These are phyloP conservation scores for Fragilariopsis cylindrus DNA, from an alignment of 108 stramenopile genomes.

Conservation along the genomic window DNA sequence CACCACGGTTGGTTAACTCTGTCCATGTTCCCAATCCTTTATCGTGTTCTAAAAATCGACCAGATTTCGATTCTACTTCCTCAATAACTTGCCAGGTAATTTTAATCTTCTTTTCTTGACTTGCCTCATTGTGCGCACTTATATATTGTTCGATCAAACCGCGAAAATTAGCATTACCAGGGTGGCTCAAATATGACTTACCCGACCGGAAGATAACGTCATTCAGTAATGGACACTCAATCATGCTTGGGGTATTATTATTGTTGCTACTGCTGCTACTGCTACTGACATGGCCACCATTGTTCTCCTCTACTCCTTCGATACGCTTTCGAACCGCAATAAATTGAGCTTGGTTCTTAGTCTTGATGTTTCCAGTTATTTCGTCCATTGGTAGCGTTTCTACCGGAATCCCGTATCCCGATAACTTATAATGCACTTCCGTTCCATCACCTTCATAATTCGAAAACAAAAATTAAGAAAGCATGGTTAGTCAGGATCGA, in stretches of 20 bases:
- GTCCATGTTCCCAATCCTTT: neutral
- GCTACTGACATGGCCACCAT: neutral
- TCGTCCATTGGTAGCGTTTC: slow-evolving; percentile 10
- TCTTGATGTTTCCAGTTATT: slow-evolving; percentile 14
- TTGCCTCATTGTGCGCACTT: neutral
- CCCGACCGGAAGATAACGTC: slow-evolving; percentile 3
- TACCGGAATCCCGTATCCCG: slow-evolving; percentile 24
- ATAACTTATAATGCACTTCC: slow-evolving; percentile 12
- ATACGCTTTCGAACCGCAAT: slow-evolving; percentile 1
- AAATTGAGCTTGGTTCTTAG: slow-evolving; percentile 16
- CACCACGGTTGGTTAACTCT: neutral
- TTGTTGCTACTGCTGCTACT: neutral
- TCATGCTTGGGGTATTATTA: neutral
- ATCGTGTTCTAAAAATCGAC: neutral
- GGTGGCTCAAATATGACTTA: neutral
- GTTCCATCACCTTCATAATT: neutral
- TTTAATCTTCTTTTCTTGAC: neutral
- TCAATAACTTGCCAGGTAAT: neutral
- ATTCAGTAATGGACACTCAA: neutral
- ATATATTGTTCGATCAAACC: neutral
- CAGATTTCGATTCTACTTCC: slow-evolving; percentile 5
- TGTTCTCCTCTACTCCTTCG: neutral
- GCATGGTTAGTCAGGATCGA: too few relatives aligned
- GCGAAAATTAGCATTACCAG: slow-evolving; percentile 3
- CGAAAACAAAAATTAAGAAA: too few relatives aligned